A percentile compares a stretch with the other conserved stretches of the same genome.
Evolutionary conservation across 352 stramenopile genomes (phyloP).

Genomic region (Globisporangium cystogenes): DNA sequence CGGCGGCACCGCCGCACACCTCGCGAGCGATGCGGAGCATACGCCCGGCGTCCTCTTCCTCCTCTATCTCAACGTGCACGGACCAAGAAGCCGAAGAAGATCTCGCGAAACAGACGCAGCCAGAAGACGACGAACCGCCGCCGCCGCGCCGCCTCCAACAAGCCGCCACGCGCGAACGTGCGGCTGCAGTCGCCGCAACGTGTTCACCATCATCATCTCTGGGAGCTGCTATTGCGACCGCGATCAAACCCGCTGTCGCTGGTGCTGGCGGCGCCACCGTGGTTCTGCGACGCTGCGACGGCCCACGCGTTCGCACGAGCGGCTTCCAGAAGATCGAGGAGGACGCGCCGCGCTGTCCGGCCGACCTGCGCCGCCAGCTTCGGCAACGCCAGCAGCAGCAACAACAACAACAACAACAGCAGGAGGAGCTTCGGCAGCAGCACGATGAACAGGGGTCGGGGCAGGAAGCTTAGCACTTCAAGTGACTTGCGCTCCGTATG

Average conservation of each 20-base stretch:
- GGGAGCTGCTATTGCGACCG: no score
- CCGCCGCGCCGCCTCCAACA: not conserved
- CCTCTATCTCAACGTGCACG: no score
- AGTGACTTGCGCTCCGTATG: slow-evolving; percentile 1
- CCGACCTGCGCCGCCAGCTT: slow-evolving; percentile 22
- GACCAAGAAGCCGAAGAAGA: no score
- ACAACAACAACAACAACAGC: slow-evolving; percentile 1
- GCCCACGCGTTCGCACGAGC: slow-evolving; percentile 57
- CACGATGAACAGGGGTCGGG: no score
- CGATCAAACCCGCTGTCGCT: slow-evolving; percentile 18
- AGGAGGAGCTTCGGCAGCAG: not conserved
- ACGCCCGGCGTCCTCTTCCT: no score
- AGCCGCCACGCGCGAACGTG: not conserved
- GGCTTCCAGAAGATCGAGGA: slow-evolving; percentile 83
- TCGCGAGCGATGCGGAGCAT: not conserved
- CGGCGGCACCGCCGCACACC: no score
- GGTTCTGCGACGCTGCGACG: slow-evolving; percentile 53
- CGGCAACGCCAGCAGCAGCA: slow-evolving; percentile 10
- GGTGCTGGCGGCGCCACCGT: not conserved
- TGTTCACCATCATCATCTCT: no score
- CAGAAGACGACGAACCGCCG: not conserved
- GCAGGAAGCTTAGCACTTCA: no score
- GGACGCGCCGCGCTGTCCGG: slow-evolving; percentile 26
- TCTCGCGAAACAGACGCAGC: not conserved
- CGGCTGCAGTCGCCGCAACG: no score